Evolutionary conservation across 78 protist species (phyloP), one percentile per base, ranked within the genome.

Genomic region (Tieghemostelium lacteum): DNA sequence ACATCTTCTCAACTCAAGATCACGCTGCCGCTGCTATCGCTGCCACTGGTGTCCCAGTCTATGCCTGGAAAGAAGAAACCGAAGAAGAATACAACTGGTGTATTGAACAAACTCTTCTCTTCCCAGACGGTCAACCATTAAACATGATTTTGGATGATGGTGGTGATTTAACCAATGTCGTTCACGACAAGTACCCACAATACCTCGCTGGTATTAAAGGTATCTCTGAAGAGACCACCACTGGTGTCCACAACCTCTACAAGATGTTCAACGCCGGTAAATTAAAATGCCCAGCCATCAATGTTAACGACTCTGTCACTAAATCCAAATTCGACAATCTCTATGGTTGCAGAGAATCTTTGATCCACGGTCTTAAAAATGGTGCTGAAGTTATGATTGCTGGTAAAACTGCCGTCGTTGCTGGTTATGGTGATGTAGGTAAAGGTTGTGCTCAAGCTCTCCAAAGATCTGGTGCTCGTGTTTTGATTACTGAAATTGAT

Each of bases 1-100:
- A 99, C 99, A 99, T 99, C 89, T 99, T 97, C 99, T 97, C 99
- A 57, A 99, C 99, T 52, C 99, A 98, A 95, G 99, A 99, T 88
- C 97, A 98, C 87, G 99, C 99, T 7, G 99, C 99, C 36, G 99
- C 99, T 37, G 99, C 98, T 55, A 92, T 98, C n/a, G 99, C 98
- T 49, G 95, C 88, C n/a, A 72, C 97, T n/a, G 99, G 98, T 61
- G 94, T 95, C 64, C 96, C 97, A 58, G 98, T 97, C 40, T 97
- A 87, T 73, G 99, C 99, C 83, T 98, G 99, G 99, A 99, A 99
- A 94, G 99, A 99, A 40, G 99, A 98, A 96, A 97, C 99, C 58
- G 95, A 96, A 65, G 98, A 92, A 88, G 99, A 99, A 95, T 99
- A 99, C 99, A 83, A 95, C 96, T 92, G 96, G 95, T 98, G 98